A percentile compares a stretch with the other conserved stretches of the same genome.
These are phyloP conservation scores for Xerocomellus intermedius DNA, from an alignment of 768 basidiomycete species.

Conservation along the genomic window DNA sequence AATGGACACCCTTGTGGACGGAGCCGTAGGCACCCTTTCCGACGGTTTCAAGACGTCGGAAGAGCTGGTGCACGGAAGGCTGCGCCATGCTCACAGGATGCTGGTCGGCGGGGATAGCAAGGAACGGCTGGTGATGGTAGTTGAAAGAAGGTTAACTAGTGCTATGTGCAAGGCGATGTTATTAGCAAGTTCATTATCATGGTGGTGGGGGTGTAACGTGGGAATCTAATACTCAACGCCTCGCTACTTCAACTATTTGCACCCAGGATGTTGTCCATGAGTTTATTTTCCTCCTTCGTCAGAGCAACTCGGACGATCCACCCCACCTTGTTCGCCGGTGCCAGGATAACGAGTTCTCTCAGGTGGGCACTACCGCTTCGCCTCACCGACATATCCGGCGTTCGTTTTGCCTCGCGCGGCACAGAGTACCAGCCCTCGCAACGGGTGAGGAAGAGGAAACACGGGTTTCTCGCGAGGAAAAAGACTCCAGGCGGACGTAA, in stretches of 20 bases:
- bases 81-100: slow-evolving; percentile 38
- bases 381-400: slow-evolving; percentile 17
- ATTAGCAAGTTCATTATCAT: not conserved
- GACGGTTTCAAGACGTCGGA: slow-evolving; percentile 84
- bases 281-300: slow-evolving; percentile 21
- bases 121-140: slow-evolving; percentile 1
- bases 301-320: slow-evolving; percentile 24
- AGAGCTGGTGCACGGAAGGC: slow-evolving; percentile 73
- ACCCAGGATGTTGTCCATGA: slow-evolving; percentile 11
- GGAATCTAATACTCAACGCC: slow-evolving; percentile 9
- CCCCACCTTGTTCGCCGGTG: slow-evolving; percentile 13
- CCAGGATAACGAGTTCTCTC: slow-evolving; percentile 16
- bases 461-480: slow-evolving; percentile 84
- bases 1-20: slow-evolving; percentile 88
- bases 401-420: slow-evolving; percentile 67
- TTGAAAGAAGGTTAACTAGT: not conserved
- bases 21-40: slow-evolving; percentile 97
- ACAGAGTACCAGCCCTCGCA: slow-evolving; percentile 98
- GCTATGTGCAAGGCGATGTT: not conserved
- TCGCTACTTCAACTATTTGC: not conserved
- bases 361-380: slow-evolving; percentile 23
- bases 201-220: slow-evolving; percentile 9
- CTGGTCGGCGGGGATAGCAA: not conserved
- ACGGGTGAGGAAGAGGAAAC: slow-evolving; percentile 87
- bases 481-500: slow-evolving; percentile 66